phyloP scores from a whole-genome alignment of 176 grass and related monocot genomes.

The Oryza brachyantha region DNA sequence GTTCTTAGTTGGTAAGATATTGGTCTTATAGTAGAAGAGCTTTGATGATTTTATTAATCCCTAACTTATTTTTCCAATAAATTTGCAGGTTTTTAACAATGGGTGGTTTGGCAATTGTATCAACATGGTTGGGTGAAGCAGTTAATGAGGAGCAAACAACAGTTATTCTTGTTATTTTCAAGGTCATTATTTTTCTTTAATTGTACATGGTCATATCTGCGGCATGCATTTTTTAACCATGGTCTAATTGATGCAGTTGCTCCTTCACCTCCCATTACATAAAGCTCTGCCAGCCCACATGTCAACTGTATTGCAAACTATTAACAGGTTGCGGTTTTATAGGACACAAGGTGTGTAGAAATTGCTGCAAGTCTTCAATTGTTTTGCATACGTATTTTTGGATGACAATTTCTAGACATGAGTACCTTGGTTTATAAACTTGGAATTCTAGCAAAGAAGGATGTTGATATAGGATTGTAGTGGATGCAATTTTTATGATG shows the following conservation, averaged over 20 bases:
- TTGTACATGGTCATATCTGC: constrained; percentile 22
- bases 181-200: constrained; percentile 56
- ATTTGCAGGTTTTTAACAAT: constrained; percentile 79
- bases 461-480: not conserved
- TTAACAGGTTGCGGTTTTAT: constrained; percentile 96
- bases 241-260: constrained; percentile 48
- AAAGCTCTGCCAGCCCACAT: constrained; percentile 85
- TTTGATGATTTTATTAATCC: constrained; percentile 34
- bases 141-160: constrained; percentile 90
- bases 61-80: constrained; percentile 11
- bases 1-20: constrained; percentile 75
- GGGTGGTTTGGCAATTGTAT: constrained; percentile 78
- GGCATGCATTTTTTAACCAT: constrained; percentile 20
- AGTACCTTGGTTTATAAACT: not conserved
- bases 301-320: constrained; percentile 72
- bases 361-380: not conserved
- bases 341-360: constrained; percentile 77
- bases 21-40: constrained; percentile 7
- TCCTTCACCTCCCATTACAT: constrained; percentile 80
- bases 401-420: not conserved
- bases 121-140: constrained; percentile 78
- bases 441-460: not conserved
- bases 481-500: not conserved
- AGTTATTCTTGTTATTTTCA: constrained; percentile 82
- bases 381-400: constrained; percentile 4